phyloP scores from a whole-genome alignment of 2,329 filamentous ascomycete species.

The Botryotinia calthae region DNA sequence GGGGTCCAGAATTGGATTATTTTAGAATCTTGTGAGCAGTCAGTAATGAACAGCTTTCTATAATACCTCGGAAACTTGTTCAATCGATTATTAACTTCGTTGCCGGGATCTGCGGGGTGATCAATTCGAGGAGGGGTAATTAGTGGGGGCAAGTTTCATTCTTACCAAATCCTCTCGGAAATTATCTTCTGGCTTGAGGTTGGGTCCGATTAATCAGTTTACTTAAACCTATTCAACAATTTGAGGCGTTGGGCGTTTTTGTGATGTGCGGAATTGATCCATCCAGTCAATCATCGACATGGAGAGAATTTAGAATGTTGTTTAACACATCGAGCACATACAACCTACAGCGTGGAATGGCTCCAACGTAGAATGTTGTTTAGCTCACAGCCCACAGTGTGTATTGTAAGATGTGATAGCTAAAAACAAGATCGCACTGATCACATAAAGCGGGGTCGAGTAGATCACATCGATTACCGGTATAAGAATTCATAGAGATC shows the following conservation, averaged over 20 bases:
- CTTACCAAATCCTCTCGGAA: background rate
- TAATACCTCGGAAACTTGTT: conserved; percentile 7
- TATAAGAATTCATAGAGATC: background rate
- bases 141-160: background rate
- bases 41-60: background rate
- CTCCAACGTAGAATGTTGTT: background rate
- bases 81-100: background rate
- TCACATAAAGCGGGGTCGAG: background rate
- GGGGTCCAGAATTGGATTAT: background rate
- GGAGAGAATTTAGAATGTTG: background rate
- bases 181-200: background rate
- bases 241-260: background rate
- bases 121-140: conserved; percentile 12
- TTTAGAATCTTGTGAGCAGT: background rate
- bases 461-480: background rate
- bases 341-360: background rate
- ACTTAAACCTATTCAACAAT: background rate
- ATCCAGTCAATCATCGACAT: background rate
- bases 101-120: background rate
- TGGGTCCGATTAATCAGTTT: background rate
- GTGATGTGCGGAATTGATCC: background rate
- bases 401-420: background rate
- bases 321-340: background rate
- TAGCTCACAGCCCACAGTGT: background rate
- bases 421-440: background rate